Conservation (phyloP, 2,329 filamentous ascomycete genomes). For the Alternaria ventricosa region DNA sequence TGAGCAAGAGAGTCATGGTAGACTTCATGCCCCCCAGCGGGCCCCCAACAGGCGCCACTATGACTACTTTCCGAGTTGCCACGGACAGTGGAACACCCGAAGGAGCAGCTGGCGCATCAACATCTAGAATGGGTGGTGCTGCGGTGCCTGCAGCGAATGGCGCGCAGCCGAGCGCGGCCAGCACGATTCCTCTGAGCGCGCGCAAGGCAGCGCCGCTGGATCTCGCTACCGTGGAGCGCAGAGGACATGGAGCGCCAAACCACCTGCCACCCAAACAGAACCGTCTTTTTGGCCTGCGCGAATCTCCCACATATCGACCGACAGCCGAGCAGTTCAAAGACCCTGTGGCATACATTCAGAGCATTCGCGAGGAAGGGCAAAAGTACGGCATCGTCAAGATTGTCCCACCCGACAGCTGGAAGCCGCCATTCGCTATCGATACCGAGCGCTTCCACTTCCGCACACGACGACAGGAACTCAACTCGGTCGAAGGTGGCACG, state of each 20-base stretch:
- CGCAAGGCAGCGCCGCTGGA: conserved; percentile 75
- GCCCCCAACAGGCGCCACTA: conserved; percentile 42
- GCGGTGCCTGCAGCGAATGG: conserved; percentile 31
- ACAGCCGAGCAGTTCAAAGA: conserved; percentile 95
- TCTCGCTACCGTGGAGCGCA: conserved; percentile 86
- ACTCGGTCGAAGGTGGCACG: conserved; percentile 97
- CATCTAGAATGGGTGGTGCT: conserved; percentile 39
- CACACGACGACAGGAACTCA: conserved; percentile 93
- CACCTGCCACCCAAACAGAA: conserved; percentile 78
- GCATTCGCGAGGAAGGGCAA: conserved; percentile 83
- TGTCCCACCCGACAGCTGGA: conserved; percentile 91
- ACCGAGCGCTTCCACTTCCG: conserved; percentile 98
- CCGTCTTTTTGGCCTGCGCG: conserved; percentile 82
- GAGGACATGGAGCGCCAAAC: conserved; percentile 78
- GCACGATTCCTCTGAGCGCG: conserved; percentile 66
- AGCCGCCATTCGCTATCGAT: conserved; percentile 93
- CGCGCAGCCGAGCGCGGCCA: conserved; percentile 49
- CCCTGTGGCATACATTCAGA: conserved; percentile 90
- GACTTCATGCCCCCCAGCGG: conserved; percentile 44
- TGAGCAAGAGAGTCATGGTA: conserved; percentile 42
- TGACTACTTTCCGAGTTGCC: conserved; percentile 48
- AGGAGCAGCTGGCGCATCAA: conserved; percentile 30
- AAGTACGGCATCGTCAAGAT: conserved; percentile 95
- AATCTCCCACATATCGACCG: conserved; percentile 89
- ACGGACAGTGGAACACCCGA: conserved; percentile 35